phyloP scores from a whole-genome alignment of 1,139 yeast genomes.

The Zygosaccharomyces sapae region DNA sequence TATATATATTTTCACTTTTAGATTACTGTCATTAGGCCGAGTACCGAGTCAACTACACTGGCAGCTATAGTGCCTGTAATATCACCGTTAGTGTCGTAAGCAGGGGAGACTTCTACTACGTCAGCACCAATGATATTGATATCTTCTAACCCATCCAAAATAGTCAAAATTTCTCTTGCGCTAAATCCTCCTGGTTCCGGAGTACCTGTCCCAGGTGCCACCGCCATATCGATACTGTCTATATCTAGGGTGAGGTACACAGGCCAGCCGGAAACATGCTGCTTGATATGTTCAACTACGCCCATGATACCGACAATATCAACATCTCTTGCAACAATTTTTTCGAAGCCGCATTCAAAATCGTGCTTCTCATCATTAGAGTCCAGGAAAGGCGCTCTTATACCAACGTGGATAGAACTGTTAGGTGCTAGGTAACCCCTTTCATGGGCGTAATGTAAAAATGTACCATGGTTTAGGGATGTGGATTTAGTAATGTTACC shows the following conservation, averaged over 20 bases:
- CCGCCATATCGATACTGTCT: conserved; percentile 53
- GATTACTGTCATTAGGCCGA: conserved; percentile 41
- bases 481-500: conserved; percentile 53
- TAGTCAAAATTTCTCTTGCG: conserved; percentile 46
- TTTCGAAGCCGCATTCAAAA: conserved; percentile 44
- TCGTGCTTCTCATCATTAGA: conserved; percentile 46
- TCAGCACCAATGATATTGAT: conserved; percentile 52
- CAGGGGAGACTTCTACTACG: conserved; percentile 58
- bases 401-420: conserved; percentile 41
- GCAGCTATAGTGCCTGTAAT: conserved; percentile 55
- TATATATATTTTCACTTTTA: conserved; percentile 7
- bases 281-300: conserved; percentile 40
- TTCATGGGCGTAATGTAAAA: conserved; percentile 56
- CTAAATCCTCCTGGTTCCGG: conserved; percentile 59
- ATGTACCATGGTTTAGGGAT: conserved; percentile 53
- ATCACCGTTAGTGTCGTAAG: conserved; percentile 48
- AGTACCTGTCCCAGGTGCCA: conserved; percentile 59
- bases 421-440: conserved; percentile 45
- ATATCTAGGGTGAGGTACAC: conserved; percentile 55
- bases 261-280: conserved; percentile 40
- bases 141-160: conserved; percentile 48
- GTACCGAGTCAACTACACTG: conserved; percentile 46
- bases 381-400: conserved; percentile 36
- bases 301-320: conserved; percentile 44
- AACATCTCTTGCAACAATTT: conserved; percentile 46